Percentiles rank a stretch among this genome's conserved stretches.
These are phyloP conservation scores for Corylus heterophylla DNA, from an alignment of 306 rosid genomes.

Conservation along the genomic window DNA sequence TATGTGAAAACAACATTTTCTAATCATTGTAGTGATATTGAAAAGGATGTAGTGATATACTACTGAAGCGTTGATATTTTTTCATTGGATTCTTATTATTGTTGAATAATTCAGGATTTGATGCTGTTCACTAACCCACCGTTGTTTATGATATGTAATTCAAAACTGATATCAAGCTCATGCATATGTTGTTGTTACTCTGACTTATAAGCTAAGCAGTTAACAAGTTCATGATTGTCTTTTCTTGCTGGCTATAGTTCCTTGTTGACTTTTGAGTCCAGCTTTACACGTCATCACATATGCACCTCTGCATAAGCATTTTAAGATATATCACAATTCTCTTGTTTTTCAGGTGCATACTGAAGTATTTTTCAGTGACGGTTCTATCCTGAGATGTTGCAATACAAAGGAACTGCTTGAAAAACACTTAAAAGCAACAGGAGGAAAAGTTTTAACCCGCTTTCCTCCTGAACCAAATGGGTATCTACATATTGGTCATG, in stretches of 20 bases:
- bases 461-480: slow-evolving; percentile 99
- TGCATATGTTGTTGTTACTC: background rate
- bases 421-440: slow-evolving; percentile 66
- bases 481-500: slow-evolving; percentile 96
- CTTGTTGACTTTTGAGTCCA: background rate
- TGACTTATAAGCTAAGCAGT: too few relatives aligned
- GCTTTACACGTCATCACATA: background rate
- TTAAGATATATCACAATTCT: slow-evolving; percentile 5
- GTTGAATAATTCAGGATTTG: background rate
- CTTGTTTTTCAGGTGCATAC: slow-evolving; percentile 80
- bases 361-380: slow-evolving; percentile 81
- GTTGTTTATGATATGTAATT: background rate
- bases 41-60: background rate
- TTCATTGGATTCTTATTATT: background rate
- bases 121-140: background rate
- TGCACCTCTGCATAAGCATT: slow-evolving; percentile 7
- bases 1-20: background rate
- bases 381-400: slow-evolving; percentile 83
- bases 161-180: background rate
- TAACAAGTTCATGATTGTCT: background rate
- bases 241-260: background rate
- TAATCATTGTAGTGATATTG: background rate
- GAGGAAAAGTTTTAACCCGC: slow-evolving; percentile 82
- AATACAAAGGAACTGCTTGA: slow-evolving; percentile 78
- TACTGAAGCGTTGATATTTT: background rate